phyloP scores from a whole-genome alignment of 495 filamentous ascomycete genomes.

The Lasiosphaeris hirsuta region DNA sequence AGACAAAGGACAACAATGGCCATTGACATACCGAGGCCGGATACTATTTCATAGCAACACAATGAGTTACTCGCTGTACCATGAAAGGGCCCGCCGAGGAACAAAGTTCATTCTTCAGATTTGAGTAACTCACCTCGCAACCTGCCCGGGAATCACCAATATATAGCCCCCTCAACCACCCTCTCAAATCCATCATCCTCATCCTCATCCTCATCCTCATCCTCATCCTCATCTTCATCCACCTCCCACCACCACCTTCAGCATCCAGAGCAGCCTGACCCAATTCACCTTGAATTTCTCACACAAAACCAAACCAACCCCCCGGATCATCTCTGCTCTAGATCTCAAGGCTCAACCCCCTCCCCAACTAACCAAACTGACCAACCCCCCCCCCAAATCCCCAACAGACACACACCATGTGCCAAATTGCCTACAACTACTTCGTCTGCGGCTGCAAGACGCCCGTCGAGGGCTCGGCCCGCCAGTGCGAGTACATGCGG shows the following conservation, averaged over 20 bases:
- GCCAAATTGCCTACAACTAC: not conserved
- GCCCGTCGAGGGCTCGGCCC: not conserved
- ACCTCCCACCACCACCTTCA: not conserved
- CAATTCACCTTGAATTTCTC: not conserved
- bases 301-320: not conserved
- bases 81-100: too few species aligned
- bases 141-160: too few species aligned
- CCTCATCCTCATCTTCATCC: not conserved
- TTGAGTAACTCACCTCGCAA: too few species aligned
- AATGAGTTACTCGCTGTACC: too few species aligned
- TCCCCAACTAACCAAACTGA: not conserved
- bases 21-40: too few species aligned
- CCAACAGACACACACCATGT: conserved; percentile 2
- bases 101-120: too few species aligned
- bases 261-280: not conserved
- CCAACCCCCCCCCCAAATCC: not conserved
- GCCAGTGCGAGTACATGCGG: not conserved
- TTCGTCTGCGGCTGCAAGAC: conserved; percentile 4
- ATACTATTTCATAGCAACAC: too few species aligned
- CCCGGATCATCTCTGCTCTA: not conserved
- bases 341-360: not conserved
- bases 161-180: not conserved
- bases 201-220: not conserved
- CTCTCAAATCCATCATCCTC: not conserved
- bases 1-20: too few species aligned